phyloP scores from a whole-genome alignment of 192 early-diverging fungal species.

The Lobulomyces angularis region DNA sequence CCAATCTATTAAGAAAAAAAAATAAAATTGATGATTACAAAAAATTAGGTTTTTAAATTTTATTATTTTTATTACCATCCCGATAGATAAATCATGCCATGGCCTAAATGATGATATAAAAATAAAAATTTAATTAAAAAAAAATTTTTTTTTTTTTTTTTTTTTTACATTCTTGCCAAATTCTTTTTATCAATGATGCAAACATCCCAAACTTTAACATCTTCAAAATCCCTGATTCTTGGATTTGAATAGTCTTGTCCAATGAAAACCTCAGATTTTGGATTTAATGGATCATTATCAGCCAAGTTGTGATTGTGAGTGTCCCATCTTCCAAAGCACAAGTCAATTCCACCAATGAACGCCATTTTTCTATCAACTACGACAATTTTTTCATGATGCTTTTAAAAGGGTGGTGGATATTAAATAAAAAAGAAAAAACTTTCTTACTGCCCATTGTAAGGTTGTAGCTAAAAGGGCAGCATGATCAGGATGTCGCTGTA shows the following conservation, averaged over 20 bases:
- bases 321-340: constrained; percentile 80
- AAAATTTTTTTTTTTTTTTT: no score
- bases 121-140: no score
- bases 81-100: constrained; percentile 77
- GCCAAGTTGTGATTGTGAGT: constrained; percentile 62
- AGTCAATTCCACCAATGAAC: constrained; percentile 75
- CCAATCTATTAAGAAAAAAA: constrained; percentile 36
- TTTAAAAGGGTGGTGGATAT: neutral
- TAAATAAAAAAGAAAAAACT: neutral
- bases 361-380: constrained; percentile 67
- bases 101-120: constrained; percentile 51
- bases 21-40: neutral
- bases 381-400: constrained; percentile 53
- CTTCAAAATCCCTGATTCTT: constrained; percentile 63
- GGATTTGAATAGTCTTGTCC: constrained; percentile 81
- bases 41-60: constrained; percentile 1
- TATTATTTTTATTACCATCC: constrained; percentile 29
- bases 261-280: constrained; percentile 31
- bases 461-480: constrained; percentile 43
- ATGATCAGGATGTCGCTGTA: constrained; percentile 77
- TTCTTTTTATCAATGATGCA: constrained; percentile 34
- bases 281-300: constrained; percentile 45
- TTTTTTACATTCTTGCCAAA: constrained; percentile 4
- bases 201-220: constrained; percentile 35
- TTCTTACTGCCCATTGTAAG: constrained; percentile 63